A percentile compares a stretch with the other conserved stretches of the same genome.
phyloP scores from a whole-genome alignment of 2,329 filamentous ascomycete genomes.

The Aspergillus sp. region DNA sequence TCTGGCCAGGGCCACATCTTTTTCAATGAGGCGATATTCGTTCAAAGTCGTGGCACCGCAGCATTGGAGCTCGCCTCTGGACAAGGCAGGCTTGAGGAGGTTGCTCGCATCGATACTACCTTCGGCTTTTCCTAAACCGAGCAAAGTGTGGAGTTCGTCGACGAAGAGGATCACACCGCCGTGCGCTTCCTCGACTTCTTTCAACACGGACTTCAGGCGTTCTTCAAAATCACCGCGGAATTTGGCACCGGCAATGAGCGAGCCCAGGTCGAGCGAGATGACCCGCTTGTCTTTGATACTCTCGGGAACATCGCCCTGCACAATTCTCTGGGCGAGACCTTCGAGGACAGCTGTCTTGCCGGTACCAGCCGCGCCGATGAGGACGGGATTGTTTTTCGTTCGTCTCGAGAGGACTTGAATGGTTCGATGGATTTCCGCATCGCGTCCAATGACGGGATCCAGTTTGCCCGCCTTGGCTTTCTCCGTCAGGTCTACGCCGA shows the following conservation, averaged over 20 bases:
- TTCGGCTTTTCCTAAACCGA: constrained; percentile 91
- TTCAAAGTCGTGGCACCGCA: constrained; percentile 91
- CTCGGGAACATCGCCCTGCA: constrained; percentile 89
- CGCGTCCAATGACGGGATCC: constrained; percentile 92
- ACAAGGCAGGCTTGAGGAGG: constrained; percentile 87
- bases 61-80: constrained; percentile 88
- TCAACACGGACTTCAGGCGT: constrained; percentile 82
- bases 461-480: constrained; percentile 84
- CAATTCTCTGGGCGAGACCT: constrained; percentile 84
- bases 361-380: constrained; percentile 88
- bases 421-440: constrained; percentile 86
- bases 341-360: constrained; percentile 94
- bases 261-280: constrained; percentile 81
- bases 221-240: constrained; percentile 97
- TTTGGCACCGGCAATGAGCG: constrained; percentile 91
- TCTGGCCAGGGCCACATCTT: constrained; percentile 87
- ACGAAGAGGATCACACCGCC: constrained; percentile 93
- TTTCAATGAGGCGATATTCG: constrained; percentile 92
- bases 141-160: constrained; percentile 86
- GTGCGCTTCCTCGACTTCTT: constrained; percentile 84
- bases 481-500: constrained; percentile 83
- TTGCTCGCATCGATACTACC: constrained; percentile 97
- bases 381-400: constrained; percentile 92
- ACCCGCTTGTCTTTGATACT: constrained; percentile 94
- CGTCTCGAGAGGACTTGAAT: constrained; percentile 90